These are phyloP conservation scores for Nidula microcarpa DNA, from an alignment of 768 basidiomycete species.

Conservation along the genomic window DNA sequence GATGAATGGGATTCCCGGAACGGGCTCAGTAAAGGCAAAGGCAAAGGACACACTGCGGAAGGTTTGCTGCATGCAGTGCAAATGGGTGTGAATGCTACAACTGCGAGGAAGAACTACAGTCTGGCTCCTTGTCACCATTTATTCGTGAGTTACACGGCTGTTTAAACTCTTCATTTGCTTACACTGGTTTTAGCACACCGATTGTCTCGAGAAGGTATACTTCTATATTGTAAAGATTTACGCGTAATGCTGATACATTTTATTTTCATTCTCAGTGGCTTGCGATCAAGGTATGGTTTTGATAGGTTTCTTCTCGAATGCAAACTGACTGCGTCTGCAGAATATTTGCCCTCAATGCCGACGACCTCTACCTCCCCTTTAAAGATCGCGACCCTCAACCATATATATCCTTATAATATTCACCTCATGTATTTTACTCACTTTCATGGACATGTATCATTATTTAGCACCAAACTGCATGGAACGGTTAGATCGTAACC, in stretches of 20 bases:
- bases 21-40: slow-evolving; percentile 5
- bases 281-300: slow-evolving; percentile 56
- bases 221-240: background rate
- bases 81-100: slow-evolving; percentile 37
- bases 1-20: slow-evolving; percentile 15
- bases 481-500: too few species aligned
- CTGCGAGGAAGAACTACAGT: slow-evolving; percentile 68
- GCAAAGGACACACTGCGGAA: slow-evolving; percentile 22
- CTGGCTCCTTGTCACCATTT: slow-evolving; percentile 87
- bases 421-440: too few species aligned
- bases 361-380: slow-evolving; percentile 77
- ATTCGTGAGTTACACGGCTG: slow-evolving; percentile 54
- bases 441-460: too few species aligned
- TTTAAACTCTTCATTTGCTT: background rate
- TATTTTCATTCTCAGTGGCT: slow-evolving; percentile 50
- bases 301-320: background rate
- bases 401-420: background rate
- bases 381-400: slow-evolving; percentile 9
- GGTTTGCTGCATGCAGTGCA: slow-evolving; percentile 43
- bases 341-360: slow-evolving; percentile 94
- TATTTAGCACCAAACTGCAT: too few species aligned
- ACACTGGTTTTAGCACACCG: slow-evolving; percentile 59
- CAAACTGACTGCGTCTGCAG: slow-evolving; percentile 27
- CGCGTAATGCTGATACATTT: slow-evolving; percentile 6
- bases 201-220: slow-evolving; percentile 75